phyloP scores from a whole-genome alignment of 1,139 yeast genomes.

The Arxiozyma bovina region DNA sequence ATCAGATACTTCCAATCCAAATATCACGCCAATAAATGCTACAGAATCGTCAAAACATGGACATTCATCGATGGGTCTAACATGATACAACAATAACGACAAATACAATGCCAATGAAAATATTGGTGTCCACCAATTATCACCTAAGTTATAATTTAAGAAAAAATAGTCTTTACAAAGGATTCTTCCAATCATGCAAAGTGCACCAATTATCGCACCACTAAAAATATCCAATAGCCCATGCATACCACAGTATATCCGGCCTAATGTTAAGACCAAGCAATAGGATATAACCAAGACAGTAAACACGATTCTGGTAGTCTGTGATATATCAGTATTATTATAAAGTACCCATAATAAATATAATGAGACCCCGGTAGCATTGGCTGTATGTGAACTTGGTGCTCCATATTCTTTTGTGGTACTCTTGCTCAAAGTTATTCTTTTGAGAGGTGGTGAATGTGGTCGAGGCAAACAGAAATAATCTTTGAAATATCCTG shows the following conservation, averaged over 20 bases:
- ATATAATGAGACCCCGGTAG: slow-evolving; percentile 59
- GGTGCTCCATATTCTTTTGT: slow-evolving; percentile 95
- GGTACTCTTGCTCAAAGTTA: slow-evolving; percentile 82
- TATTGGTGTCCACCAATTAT: slow-evolving; percentile 33
- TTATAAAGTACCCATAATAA: slow-evolving; percentile 15
- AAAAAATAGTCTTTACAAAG: slow-evolving; percentile 11
- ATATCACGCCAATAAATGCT: slow-evolving; percentile 81
- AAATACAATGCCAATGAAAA: slow-evolving; percentile 37
- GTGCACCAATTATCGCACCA: slow-evolving; percentile 59
- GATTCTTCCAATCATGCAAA: slow-evolving; percentile 39
- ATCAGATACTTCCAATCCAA: slow-evolving; percentile 43
- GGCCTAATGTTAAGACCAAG: slow-evolving; percentile 61
- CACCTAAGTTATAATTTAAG: slow-evolving; percentile 16
- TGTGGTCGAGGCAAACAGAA: slow-evolving; percentile 87
- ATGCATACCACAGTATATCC: slow-evolving; percentile 96
- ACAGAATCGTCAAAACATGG: slow-evolving; percentile 96
- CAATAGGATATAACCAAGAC: slow-evolving; percentile 40
- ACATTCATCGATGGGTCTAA: slow-evolving; percentile 84
- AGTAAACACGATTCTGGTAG: slow-evolving; percentile 9
- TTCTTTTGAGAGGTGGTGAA: slow-evolving; percentile 84
- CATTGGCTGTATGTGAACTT: slow-evolving; percentile 86
- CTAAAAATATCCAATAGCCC: slow-evolving; percentile 68
- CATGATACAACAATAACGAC: slow-evolving; percentile 55
- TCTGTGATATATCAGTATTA: slow-evolving; percentile 5
- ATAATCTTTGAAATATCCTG: slow-evolving; percentile 74